Conservation (phyloP, 176 grass and related monocot genomes). For the Panicum miliaceum region DNA sequence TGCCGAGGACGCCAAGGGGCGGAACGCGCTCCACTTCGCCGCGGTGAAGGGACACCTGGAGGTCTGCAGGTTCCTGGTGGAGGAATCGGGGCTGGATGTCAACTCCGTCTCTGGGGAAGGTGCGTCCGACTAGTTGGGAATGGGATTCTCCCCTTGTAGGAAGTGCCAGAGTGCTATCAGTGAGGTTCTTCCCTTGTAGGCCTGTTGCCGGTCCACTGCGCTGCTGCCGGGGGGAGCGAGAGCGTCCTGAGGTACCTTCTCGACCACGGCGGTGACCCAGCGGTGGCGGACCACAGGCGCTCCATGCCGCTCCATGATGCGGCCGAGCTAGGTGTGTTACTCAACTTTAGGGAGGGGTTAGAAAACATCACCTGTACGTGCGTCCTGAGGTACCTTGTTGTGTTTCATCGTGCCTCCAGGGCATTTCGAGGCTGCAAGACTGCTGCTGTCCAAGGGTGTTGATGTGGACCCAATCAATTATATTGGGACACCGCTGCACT, state of each 20-base stretch:
- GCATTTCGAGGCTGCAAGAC: constrained; percentile 17
- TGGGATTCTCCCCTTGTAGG: neutral
- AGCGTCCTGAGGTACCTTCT: constrained; percentile 40
- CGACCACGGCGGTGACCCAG: constrained; percentile 41
- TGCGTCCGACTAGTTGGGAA: neutral
- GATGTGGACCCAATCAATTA: constrained; percentile 41
- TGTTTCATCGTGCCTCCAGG: constrained; percentile 23
- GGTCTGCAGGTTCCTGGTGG: constrained; percentile 50
- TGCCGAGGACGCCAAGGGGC: constrained; percentile 34
- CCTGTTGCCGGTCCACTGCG: constrained; percentile 14
- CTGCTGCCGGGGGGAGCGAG: neutral
- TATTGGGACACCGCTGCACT: constrained; percentile 41
- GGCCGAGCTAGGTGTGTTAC: constrained; percentile 2
- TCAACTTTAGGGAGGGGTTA: neutral
- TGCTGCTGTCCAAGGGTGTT: constrained; percentile 47
- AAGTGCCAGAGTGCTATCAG: neutral
- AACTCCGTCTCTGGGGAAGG: neutral
- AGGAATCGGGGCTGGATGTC: constrained; percentile 46
- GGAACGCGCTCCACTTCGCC: constrained; percentile 43
- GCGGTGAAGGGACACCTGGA: constrained; percentile 38
- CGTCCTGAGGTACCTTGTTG: neutral
- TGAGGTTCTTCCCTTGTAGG: neutral
- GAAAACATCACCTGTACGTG: no score
- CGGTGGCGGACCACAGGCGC: constrained; percentile 7
- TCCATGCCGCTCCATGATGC: constrained; percentile 42